Conservation (phyloP, 2,329 filamentous ascomycete species). For the Scedosporium minutisporum region DNA sequence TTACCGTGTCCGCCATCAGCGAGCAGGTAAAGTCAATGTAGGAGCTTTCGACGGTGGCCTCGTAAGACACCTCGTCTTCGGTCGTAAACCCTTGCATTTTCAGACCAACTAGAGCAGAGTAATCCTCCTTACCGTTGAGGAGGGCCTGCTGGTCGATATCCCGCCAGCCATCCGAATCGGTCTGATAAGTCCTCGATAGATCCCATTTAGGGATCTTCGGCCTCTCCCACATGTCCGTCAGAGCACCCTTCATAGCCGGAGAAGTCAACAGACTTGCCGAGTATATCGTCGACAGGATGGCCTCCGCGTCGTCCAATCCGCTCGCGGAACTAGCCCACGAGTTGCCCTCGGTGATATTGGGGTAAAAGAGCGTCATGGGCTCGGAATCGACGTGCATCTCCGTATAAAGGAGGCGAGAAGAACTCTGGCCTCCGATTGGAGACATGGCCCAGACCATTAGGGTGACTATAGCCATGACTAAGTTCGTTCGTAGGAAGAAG, state of each 20-base stretch:
- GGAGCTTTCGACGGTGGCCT: not conserved
- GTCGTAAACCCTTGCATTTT: not conserved
- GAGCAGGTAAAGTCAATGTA: not conserved
- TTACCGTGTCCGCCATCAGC: not conserved
- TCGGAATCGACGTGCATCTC: not conserved
- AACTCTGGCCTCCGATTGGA: slow-evolving; percentile 4
- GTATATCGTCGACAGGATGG: not conserved
- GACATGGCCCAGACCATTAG: slow-evolving; percentile 3
- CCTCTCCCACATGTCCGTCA: not conserved
- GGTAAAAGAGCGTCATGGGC: not conserved
- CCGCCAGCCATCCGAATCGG: not conserved
- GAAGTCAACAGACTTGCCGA: not conserved
- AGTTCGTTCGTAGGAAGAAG: not conserved
- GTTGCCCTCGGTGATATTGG: not conserved
- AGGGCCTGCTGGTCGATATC: not conserved
- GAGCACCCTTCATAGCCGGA: not conserved
- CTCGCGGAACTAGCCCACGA: not conserved
- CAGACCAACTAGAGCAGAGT: not conserved
- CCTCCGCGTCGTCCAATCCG: not conserved
- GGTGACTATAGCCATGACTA: not conserved
- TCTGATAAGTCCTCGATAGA: not conserved
- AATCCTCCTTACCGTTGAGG: not conserved
- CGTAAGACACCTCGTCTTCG: not conserved
- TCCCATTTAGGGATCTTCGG: slow-evolving; percentile 6
- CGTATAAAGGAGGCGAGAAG: not conserved